These are phyloP conservation scores for Wickerhamomyces bisporus DNA, from an alignment of 805 yeast genomes.

Conservation along the genomic window DNA sequence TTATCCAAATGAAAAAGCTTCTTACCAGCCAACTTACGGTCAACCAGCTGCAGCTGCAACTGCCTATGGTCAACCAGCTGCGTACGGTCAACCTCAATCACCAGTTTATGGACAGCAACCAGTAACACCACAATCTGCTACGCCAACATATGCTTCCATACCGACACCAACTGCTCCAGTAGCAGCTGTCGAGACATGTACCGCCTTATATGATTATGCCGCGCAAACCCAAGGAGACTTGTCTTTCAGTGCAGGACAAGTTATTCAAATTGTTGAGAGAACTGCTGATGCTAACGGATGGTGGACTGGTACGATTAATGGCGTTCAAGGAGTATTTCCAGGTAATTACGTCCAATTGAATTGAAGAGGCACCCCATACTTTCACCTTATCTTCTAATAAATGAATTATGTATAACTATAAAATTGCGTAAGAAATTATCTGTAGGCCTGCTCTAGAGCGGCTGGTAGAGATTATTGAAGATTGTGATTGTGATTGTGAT, in stretches of 20 bases:
- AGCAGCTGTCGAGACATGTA: slow-evolving; percentile 55
- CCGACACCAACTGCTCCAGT: slow-evolving; percentile 30
- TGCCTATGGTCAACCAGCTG: slow-evolving; percentile 19
- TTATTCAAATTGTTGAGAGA: slow-evolving; percentile 76
- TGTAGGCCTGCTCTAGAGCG: no score
- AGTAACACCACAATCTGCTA: slow-evolving; percentile 28
- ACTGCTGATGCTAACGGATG: slow-evolving; percentile 87
- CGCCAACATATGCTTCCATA: slow-evolving; percentile 22
- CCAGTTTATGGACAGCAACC: slow-evolving; percentile 19
- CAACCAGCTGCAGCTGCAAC: slow-evolving; percentile 22
- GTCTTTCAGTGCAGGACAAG: slow-evolving; percentile 80
- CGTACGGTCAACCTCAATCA: slow-evolving; percentile 20
- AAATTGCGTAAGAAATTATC: no score
- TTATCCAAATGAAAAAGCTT: slow-evolving; percentile 28
- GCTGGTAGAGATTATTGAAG: no score
- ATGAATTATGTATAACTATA: no score
- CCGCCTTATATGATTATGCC: slow-evolving; percentile 85
- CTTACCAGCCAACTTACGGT: slow-evolving; percentile 21
- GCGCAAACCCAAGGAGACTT: slow-evolving; percentile 95
- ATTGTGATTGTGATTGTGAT: no score
- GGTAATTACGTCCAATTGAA: slow-evolving; percentile 90
- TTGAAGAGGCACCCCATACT: no score
- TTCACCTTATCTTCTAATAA: no score
- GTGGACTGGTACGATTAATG: slow-evolving; percentile 94
- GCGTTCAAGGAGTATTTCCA: slow-evolving; percentile 88